phyloP scores from a whole-genome alignment of 306 rosid species.

The Lathyrus sativus region DNA sequence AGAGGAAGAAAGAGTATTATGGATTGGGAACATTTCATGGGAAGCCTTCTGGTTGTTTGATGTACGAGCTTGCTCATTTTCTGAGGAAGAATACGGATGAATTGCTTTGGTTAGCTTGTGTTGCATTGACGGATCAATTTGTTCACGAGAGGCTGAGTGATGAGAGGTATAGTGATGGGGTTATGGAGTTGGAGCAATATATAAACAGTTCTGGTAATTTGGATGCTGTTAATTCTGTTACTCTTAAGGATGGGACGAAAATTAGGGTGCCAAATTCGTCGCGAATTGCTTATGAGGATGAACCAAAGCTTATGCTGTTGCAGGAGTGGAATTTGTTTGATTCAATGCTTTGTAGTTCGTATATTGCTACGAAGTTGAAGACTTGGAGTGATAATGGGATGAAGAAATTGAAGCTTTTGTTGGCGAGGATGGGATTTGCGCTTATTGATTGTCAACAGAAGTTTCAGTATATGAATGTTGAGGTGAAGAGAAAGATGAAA shows the following conservation, averaged over 20 bases:
- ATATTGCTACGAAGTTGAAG: slow-evolving; percentile 84
- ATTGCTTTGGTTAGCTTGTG: slow-evolving; percentile 84
- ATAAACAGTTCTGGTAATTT: slow-evolving; percentile 82
- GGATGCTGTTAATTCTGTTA: slow-evolving; percentile 72
- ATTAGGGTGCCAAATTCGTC: slow-evolving; percentile 69
- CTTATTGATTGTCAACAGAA: slow-evolving; percentile 95
- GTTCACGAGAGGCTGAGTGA: slow-evolving; percentile 86
- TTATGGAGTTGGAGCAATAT: slow-evolving; percentile 90
- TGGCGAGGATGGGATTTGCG: slow-evolving; percentile 93
- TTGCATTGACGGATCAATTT: slow-evolving; percentile 88
- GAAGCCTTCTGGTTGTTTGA: slow-evolving; percentile 90
- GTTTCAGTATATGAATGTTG: slow-evolving; percentile 86
- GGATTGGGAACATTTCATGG: slow-evolving; percentile 90
- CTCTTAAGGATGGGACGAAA: slow-evolving; percentile 85
- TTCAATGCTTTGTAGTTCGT: slow-evolving; percentile 89
- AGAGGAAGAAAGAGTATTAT: slow-evolving; percentile 70
- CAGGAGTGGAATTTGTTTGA: slow-evolving; percentile 94
- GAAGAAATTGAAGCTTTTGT: slow-evolving; percentile 82
- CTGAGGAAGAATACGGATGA: slow-evolving; percentile 87
- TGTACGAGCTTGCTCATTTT: slow-evolving; percentile 84
- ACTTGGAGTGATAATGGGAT: slow-evolving; percentile 97
- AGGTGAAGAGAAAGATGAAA: slow-evolving; percentile 86
- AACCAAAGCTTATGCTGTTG: slow-evolving; percentile 84
- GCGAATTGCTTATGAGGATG: slow-evolving; percentile 85
- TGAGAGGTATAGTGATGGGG: slow-evolving; percentile 89